These are phyloP conservation scores for Fusarium globosum DNA, from an alignment of 2,329 filamentous ascomycete species.

Conservation along the genomic window DNA sequence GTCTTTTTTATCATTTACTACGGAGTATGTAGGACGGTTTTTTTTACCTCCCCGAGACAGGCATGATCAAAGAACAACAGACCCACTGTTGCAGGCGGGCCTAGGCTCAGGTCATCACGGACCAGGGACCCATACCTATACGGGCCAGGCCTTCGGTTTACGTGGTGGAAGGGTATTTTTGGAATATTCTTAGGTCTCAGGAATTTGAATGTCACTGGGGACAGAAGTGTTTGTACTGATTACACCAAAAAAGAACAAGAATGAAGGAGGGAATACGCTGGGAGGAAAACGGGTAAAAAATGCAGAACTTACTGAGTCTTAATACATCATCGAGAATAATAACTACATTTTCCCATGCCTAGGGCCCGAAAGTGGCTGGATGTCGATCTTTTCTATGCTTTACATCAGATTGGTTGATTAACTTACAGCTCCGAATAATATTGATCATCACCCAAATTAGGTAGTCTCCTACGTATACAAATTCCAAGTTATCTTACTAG, in stretches of 20 bases:
- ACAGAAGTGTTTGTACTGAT: neutral
- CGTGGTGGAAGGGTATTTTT: constrained; percentile 27
- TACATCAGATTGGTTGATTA: neutral
- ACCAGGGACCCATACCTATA: constrained; percentile 11
- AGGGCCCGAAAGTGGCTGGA: neutral
- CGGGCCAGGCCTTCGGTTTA: neutral
- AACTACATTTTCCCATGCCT: constrained; percentile 2
- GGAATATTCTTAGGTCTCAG: constrained; percentile 14
- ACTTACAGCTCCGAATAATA: neutral
- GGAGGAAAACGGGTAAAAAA: neutral
- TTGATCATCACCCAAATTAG: neutral
- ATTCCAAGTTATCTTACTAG: neutral
- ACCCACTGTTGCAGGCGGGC: constrained; percentile 14
- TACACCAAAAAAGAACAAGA: neutral
- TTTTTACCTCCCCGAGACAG: neutral
- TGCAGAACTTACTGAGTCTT: constrained; percentile 1
- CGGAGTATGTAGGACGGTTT: neutral
- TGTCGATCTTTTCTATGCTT: constrained; percentile 14
- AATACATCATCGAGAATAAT: neutral
- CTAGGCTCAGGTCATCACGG: constrained; percentile 6
- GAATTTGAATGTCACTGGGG: constrained; percentile 1
- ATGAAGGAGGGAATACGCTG: neutral
- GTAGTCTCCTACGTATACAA: neutral
- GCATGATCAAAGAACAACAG: constrained; percentile 3
- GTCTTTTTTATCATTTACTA: neutral